These are phyloP conservation scores for Boletus bicolor DNA, from an alignment of 768 basidiomycete genomes.

Conservation along the genomic window DNA sequence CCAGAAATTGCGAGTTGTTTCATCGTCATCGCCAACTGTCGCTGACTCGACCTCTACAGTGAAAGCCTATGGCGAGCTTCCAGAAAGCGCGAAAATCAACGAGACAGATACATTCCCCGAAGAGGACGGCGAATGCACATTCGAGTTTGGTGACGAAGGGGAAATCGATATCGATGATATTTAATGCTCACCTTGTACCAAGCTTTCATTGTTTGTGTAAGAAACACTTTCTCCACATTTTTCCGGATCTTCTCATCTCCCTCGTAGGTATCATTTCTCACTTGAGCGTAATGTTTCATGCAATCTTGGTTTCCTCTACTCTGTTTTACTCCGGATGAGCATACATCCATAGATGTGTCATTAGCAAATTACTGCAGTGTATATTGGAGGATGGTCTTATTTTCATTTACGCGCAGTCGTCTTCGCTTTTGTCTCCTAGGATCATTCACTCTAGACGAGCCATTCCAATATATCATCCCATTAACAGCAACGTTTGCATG, in stretches of 20 bases:
- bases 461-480: constrained; percentile 26
- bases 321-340: constrained; percentile 13
- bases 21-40: not conserved
- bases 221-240: not conserved
- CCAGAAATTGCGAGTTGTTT: constrained; percentile 61
- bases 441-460: not conserved
- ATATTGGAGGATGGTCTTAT: constrained; percentile 12
- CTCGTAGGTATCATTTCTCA: constrained; percentile 14
- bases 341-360: constrained; percentile 27
- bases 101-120: constrained; percentile 93
- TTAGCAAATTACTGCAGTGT: constrained; percentile 17
- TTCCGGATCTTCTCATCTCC: constrained; percentile 1
- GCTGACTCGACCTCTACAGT: constrained; percentile 42
- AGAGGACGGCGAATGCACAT: constrained; percentile 84
- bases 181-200: constrained; percentile 36
- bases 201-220: constrained; percentile 12
- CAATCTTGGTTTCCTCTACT: not conserved
- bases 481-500: constrained; percentile 55
- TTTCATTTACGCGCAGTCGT: constrained; percentile 4
- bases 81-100: constrained; percentile 95
- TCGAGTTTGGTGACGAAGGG: constrained; percentile 87
- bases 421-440: not conserved
- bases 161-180: constrained; percentile 92
- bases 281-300: constrained; percentile 7
- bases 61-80: constrained; percentile 97